Conservation (phyloP, 2,329 filamentous ascomycete genomes). For the Diaporthe citriasiana region DNA sequence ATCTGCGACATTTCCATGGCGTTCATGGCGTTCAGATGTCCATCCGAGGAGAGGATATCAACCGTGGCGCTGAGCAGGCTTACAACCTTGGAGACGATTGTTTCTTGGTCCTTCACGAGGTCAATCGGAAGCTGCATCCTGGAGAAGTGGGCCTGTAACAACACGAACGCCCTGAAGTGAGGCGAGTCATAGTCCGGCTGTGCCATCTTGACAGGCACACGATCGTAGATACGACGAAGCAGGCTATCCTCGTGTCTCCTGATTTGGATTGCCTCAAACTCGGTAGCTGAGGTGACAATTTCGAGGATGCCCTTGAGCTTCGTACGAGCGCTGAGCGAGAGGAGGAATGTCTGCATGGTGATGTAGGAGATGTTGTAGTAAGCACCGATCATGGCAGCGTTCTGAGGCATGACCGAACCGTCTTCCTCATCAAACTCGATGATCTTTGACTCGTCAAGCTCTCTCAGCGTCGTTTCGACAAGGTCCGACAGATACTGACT, state of each 20-base stretch:
- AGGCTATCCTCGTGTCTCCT: constrained; percentile 91
- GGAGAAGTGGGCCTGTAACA: constrained; percentile 97
- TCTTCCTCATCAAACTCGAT: constrained; percentile 97
- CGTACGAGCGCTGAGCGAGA: constrained; percentile 88
- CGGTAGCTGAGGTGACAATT: constrained; percentile 95
- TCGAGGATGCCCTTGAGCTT: constrained; percentile 98
- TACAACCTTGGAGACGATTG: constrained; percentile 86
- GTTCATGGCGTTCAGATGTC: constrained; percentile 95
- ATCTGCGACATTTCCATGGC: constrained; percentile 99
- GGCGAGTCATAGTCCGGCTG: constrained; percentile 90
- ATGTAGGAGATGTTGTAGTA: constrained; percentile 99
- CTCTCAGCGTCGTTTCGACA: constrained; percentile 92
- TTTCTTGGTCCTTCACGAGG: constrained; percentile 94
- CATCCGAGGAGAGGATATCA: constrained; percentile 95
- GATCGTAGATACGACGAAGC: constrained; percentile 92
- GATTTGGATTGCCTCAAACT: constrained; percentile 96
- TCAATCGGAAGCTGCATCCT: constrained; percentile 97
- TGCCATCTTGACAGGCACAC: constrained; percentile 94
- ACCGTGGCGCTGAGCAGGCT: constrained; percentile 92
- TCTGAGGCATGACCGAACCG: constrained; percentile 88
- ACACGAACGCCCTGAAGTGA: constrained; percentile 98
- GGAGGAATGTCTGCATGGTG: constrained; percentile 98
- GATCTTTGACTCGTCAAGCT: constrained; percentile 92
- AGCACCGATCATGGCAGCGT: constrained; percentile 96
- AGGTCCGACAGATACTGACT: constrained; percentile 94